Conservation (phyloP, 495 filamentous ascomycete species). For the Daldinia decipiens region DNA sequence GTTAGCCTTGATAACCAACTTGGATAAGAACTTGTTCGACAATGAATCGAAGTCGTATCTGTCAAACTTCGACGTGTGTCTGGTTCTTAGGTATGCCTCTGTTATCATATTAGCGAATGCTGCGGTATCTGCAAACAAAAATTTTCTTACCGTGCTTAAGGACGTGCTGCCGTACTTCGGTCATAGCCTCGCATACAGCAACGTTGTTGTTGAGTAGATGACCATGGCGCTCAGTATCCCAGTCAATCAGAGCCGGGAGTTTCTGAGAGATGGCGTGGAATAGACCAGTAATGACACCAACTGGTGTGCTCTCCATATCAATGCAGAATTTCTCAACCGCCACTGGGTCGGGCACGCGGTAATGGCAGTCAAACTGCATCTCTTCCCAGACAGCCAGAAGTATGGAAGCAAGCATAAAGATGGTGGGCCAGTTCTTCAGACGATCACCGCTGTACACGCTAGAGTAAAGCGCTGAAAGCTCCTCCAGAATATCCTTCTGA, state of each 20-base stretch:
- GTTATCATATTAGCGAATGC: constrained; percentile 34
- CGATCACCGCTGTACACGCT: constrained; percentile 94
- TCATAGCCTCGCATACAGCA: constrained; percentile 92
- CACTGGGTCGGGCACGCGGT: constrained; percentile 82
- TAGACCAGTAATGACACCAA: constrained; percentile 91
- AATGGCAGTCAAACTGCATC: constrained; percentile 97
- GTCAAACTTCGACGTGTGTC: constrained; percentile 76
- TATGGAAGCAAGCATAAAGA: constrained; percentile 92
- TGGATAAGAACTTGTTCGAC: constrained; percentile 93
- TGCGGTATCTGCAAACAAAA: neutral
- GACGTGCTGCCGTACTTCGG: constrained; percentile 88
- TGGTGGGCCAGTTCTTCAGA: constrained; percentile 96
- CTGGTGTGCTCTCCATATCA: constrained; percentile 93
- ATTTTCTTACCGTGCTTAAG: constrained; percentile 82
- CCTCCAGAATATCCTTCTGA: constrained; percentile 92
- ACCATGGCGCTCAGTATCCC: constrained; percentile 89
- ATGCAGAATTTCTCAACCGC: constrained; percentile 90
- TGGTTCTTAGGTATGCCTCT: constrained; percentile 67
- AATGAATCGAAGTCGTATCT: constrained; percentile 90
- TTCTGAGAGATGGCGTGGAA: constrained; percentile 97
- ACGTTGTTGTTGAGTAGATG: constrained; percentile 86
- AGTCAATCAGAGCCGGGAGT: constrained; percentile 86
- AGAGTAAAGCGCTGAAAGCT: constrained; percentile 87
- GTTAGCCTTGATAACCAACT: constrained; percentile 93
- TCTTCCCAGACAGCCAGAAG: constrained; percentile 93